phyloP scores from a whole-genome alignment of 75 land plant genomes.

The Isoetes taiwanensis region DNA sequence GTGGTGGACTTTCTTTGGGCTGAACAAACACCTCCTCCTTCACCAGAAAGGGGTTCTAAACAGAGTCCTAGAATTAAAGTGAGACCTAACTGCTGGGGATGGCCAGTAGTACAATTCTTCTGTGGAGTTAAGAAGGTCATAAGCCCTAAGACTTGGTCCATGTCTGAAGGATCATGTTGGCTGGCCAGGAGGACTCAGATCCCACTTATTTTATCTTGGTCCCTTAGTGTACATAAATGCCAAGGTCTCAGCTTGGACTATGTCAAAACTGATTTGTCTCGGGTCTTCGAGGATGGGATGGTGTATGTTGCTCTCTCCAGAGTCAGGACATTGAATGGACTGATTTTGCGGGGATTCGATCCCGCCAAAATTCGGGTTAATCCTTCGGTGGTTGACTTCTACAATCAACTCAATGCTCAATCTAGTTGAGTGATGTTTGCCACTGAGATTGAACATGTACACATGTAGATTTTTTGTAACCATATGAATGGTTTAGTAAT shows the following conservation, averaged over 20 bases:
- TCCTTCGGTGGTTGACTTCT: neutral
- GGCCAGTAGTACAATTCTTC: neutral
- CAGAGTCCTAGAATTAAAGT: too few relatives aligned
- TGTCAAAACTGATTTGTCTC: neutral
- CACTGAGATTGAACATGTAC: too few relatives aligned
- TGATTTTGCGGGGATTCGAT: neutral
- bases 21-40: too few relatives aligned
- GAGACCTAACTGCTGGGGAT: neutral
- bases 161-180: neutral
- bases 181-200: neutral
- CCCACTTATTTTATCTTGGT: neutral
- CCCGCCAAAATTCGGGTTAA: neutral
- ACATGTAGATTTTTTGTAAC: too few relatives aligned
- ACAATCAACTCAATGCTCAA: neutral
- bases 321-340: neutral
- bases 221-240: slow-evolving; percentile 1
- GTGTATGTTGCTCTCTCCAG: slow-evolving; percentile 7
- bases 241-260: neutral
- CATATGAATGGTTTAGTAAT: too few relatives aligned
- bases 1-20: neutral
- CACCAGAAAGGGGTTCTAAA: too few relatives aligned
- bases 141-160: neutral
- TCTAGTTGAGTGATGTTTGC: too few relatives aligned
- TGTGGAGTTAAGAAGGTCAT: neutral
- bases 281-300: slow-evolving; percentile 4